Conservation (phyloP, 148 eudicot genomes). For the Camellia sinensis region DNA sequence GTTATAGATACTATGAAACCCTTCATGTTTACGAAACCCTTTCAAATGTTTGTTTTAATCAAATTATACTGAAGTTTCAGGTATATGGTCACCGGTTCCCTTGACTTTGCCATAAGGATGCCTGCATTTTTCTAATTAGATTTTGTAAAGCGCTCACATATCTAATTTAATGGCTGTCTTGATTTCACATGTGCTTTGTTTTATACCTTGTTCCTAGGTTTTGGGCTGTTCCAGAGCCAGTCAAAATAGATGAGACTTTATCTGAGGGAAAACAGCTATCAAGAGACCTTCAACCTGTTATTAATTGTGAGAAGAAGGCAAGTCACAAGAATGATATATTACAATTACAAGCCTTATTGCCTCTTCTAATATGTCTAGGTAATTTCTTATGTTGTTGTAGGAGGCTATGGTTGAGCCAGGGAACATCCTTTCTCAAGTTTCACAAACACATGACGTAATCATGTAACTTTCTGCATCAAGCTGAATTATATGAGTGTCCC, state of each 20-base stretch:
- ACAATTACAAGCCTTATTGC: constrained; percentile 2
- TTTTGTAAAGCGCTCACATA: background rate
- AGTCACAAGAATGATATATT: constrained; percentile 18
- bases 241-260: constrained; percentile 23
- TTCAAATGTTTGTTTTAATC: background rate
- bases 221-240: constrained; percentile 31
- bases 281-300: constrained; percentile 25
- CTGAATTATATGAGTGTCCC: background rate
- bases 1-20: background rate
- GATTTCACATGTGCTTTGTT: constrained; percentile 4
- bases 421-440: constrained; percentile 44
- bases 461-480: constrained; percentile 38
- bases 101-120: background rate
- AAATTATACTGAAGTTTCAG: background rate
- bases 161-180: background rate
- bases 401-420: constrained; percentile 23
- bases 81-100: background rate
- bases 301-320: constrained; percentile 46
- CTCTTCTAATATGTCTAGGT: constrained; percentile 4
- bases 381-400: constrained; percentile 22
- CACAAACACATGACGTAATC: constrained; percentile 50
- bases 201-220: constrained; percentile 30
- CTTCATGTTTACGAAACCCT: background rate
- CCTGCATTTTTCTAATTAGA: background rate
- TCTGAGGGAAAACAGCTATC: constrained; percentile 17